Evolutionary conservation across 805 yeast genomes (phyloP), one percentile per base, ranked within the genome.

Genomic region (Suhomyces xylopsoci): DNA sequence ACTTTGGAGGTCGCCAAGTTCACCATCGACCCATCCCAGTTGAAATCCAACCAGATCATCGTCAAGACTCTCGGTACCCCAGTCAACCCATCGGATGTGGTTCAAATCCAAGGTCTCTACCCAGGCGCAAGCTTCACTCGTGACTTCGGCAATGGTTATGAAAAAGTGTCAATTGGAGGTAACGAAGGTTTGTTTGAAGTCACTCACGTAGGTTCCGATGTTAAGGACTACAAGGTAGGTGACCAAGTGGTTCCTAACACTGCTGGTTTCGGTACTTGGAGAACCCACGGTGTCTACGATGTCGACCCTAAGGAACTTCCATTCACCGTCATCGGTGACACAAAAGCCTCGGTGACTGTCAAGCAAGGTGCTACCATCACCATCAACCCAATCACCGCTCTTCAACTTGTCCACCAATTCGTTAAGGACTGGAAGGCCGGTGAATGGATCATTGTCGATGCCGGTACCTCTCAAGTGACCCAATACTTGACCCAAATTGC

Each of bases 31-130:
- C 50, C 60, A 15, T 46, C 59, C 6, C 54, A 55, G 19, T 48
- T 68, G 34, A 50, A 48, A 14, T 51, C 60, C n/a, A 55, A 59
- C 42, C 73, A 85, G 50, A 74, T 90, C 12, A 70, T 90, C n/a
- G 66, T 90, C 51, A 80, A 84, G 61, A 71, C 90, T 1, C 64
- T 91, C 38, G 96, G 96, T 0, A 81, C 88, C 56, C 97, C 97
- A 1, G 78, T 92, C 57, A 92, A 92, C 64, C 97, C 97, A 0
- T 87, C 96, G 0, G 98, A 92, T 65, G 75, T 90, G 64, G 87
- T 87, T 63, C 97, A 91, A 67, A 75, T 85, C 41, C 89, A 85
- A 65, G 97, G 97, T 19, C 89, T 85, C 0, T 92, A 92, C 60
- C 96, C 96, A 1, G 81, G 90, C 9, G 81, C 77, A 52, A 96